Evolutionary conservation across 495 filamentous ascomycete species (phyloP).

Genomic region (Aspergillus panamensis): DNA sequence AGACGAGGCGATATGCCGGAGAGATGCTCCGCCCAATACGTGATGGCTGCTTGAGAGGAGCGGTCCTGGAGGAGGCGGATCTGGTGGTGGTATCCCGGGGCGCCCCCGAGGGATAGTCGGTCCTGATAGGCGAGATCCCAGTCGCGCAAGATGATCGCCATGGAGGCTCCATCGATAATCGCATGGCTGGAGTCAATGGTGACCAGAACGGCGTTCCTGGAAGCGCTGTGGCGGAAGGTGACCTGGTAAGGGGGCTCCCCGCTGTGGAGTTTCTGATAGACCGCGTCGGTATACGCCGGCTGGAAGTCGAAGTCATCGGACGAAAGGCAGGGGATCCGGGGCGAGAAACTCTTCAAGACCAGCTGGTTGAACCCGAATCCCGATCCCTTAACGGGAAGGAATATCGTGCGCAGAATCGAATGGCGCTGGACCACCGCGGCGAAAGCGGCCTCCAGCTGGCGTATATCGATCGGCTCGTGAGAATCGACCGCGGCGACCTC

Average conservation of each 20-base stretch:
- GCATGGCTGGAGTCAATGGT: constrained; percentile 45
- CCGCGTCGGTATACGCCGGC: neutral
- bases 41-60: neutral
- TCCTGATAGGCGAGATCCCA: constrained; percentile 19
- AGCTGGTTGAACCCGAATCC: constrained; percentile 3
- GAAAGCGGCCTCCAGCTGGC: constrained; percentile 40
- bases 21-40: constrained; percentile 38
- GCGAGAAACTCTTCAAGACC: neutral
- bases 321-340: neutral
- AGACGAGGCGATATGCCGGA: constrained; percentile 36
- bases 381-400: constrained; percentile 28
- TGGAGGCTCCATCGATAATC: constrained; percentile 33
- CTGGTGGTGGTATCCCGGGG: neutral
- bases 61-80: neutral
- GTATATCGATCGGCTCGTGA: constrained; percentile 27
- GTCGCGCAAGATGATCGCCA: constrained; percentile 26
- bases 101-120: neutral
- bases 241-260: neutral
- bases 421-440: constrained; percentile 44
- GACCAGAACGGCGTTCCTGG: constrained; percentile 25
- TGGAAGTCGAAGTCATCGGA: neutral
- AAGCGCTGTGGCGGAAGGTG: neutral
- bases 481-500: constrained; percentile 3
- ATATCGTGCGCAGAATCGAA: constrained; percentile 45
- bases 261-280: neutral